Percentiles rank a stretch among this genome's conserved stretches.
phyloP scores from a whole-genome alignment of 305 asterid genomes.

The Solanum hybrid region DNA sequence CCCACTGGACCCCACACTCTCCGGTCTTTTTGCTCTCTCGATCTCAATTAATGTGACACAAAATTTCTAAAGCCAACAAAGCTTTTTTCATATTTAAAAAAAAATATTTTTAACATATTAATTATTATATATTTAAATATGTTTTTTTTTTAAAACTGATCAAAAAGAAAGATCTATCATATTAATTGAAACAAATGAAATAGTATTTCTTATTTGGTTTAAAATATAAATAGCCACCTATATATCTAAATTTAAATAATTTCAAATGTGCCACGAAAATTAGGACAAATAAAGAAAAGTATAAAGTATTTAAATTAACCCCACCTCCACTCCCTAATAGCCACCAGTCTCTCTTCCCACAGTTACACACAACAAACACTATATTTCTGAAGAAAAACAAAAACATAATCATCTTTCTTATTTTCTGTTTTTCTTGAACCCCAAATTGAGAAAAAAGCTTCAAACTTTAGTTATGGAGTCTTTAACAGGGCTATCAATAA shows the following conservation, averaged over 20 bases:
- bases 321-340: slow-evolving; percentile 7
- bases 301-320: background rate
- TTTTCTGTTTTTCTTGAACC: background rate
- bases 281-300: too few relatives aligned
- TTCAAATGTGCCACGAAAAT: too few relatives aligned
- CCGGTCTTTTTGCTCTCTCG: background rate
- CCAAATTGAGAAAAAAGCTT: background rate
- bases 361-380: background rate
- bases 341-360: slow-evolving; percentile 12
- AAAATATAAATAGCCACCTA: too few relatives aligned
- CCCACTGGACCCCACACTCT: background rate
- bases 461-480: slow-evolving; percentile 29
- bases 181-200: too few relatives aligned
- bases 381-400: background rate
- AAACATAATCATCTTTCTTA: slow-evolving; percentile 1
- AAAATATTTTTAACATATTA: too few relatives aligned
- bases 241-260: too few relatives aligned
- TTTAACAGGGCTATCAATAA: slow-evolving; percentile 28
- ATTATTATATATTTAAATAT: too few relatives aligned
- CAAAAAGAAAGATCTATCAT: background rate
- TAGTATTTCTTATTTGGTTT: too few relatives aligned
- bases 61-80: too few relatives aligned
- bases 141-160: too few relatives aligned
- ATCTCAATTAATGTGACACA: background rate
- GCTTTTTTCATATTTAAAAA: too few relatives aligned